Evolutionary conservation across 257 asterid genomes (phyloP).

Genomic region (Salvia hispanica): DNA sequence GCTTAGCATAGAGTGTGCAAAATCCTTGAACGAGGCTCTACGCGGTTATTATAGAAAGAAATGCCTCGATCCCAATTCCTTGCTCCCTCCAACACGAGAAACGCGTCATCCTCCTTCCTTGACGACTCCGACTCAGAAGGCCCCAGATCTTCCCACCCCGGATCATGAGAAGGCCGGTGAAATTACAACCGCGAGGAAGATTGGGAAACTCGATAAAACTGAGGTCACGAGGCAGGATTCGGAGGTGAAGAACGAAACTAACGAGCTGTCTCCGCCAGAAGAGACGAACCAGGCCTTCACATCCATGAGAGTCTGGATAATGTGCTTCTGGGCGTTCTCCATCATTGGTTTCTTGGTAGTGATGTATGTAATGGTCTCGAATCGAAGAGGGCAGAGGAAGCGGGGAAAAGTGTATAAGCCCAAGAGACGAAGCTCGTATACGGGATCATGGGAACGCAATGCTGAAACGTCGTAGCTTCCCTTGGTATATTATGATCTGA

Average conservation of each 20-base stretch:
- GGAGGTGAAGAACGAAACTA: constrained; percentile 40
- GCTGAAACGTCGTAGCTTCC: constrained; percentile 35
- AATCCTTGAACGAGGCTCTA: constrained; percentile 73
- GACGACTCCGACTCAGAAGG: constrained; percentile 26
- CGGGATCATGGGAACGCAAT: constrained; percentile 58
- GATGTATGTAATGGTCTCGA: constrained; percentile 57
- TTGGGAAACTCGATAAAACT: constrained; percentile 40
- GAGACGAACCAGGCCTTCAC: constrained; percentile 51
- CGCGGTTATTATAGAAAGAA: constrained; percentile 53
- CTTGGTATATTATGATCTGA: constrained; percentile 19
- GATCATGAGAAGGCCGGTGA: constrained; percentile 32
- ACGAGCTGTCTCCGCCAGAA: constrained; percentile 50
- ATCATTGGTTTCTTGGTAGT: constrained; percentile 51
- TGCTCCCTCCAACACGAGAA: constrained; percentile 34
- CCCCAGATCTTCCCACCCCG: constrained; percentile 35
- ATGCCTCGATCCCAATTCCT: constrained; percentile 54
- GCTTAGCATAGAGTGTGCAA: constrained; percentile 85
- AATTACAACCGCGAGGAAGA: constrained; percentile 32
- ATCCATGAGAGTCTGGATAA: constrained; percentile 71
- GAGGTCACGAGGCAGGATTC: constrained; percentile 22
- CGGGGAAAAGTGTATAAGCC: constrained; percentile 52
- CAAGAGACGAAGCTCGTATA: constrained; percentile 48
- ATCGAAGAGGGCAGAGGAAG: constrained; percentile 60
- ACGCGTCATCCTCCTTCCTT: constrained; percentile 35
- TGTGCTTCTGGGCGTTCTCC: constrained; percentile 67